Evolutionary conservation across 208 protist genomes (phyloP), one percentile per base, ranked within the genome.

Genomic region (Leishmania turanica): DNA sequence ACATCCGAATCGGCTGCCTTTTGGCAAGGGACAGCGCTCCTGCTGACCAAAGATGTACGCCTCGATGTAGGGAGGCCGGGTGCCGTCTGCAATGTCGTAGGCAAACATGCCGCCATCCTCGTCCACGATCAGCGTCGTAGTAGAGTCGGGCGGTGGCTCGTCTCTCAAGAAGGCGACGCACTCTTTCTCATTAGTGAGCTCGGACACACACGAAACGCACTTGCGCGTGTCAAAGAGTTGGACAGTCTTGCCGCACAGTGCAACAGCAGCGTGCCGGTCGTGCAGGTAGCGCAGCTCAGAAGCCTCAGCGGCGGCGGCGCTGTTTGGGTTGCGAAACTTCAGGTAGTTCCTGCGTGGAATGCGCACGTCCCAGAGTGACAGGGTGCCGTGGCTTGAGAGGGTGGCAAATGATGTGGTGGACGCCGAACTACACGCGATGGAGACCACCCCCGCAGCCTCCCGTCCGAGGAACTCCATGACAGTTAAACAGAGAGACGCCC

Each of bases 21-120:
- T 53, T 53, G 24, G 15, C 37, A 81, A 31, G 21, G 62, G 56
- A 45, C 54, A 86, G 62, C 69, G 49, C 51, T 21, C 9, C 88
- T 24, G 27, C 24, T 31, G 24, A 15, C 69, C 92, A 74, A 95
- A 93, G 42, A 92, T 85, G 53, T 79, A 87, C 19, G 42, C 45
- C 17, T 87, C 83, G 17, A 97, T 27, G 13, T 34, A 24, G n/a
- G 37, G 17, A 7, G 77, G 71, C 37, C 84, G 83, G 17, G 69
- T 34, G 31, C 78, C 84, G 27, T 84, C 47, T 1, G 31, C 27
- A 19, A 90, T 27, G 65, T 87, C 47, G 76, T 92, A 89, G 0
- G 89, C 78, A 15, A 95, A 82, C 27, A 95, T 87, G 45, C 78
- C 75, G n/a, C 93, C 93, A 45, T 93, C 84, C 53, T 96, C 93